A percentile compares a stretch with the other conserved stretches of the same genome.
Conservation (phyloP, 2,329 filamentous ascomycete genomes). For the Grosmannia penicillata region DNA sequence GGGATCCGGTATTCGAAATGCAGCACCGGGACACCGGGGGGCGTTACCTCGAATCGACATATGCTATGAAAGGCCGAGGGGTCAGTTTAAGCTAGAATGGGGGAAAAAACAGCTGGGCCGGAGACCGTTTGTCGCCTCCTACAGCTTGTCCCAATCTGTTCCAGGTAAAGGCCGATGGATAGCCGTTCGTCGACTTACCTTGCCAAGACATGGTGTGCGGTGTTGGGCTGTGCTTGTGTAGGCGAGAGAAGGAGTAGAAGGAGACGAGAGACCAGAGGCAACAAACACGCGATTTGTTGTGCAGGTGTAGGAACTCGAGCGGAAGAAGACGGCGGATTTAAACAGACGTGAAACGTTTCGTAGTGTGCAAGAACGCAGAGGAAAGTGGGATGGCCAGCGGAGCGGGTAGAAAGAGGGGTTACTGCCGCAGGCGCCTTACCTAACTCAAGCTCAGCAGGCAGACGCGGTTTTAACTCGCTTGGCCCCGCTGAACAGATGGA, state of each 20-base stretch:
- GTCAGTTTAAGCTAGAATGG: background rate
- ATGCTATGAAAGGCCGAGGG: slow-evolving; percentile 1
- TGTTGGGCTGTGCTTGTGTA: background rate
- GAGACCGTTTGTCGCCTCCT: background rate
- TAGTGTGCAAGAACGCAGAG: slow-evolving; percentile 3
- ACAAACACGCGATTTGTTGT: too few species aligned
- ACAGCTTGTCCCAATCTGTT: too few species aligned
- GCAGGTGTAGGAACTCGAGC: background rate
- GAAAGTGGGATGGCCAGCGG: slow-evolving; percentile 6
- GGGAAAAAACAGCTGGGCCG: background rate
- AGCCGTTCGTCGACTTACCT: too few species aligned
- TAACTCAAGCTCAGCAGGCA: slow-evolving; percentile 3
- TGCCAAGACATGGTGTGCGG: slow-evolving; percentile 11
- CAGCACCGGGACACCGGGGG: background rate
- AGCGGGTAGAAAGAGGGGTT: slow-evolving; percentile 5
- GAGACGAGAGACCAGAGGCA: background rate
- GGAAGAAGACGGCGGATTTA: background rate
- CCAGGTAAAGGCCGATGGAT: too few species aligned
- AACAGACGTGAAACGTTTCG: slow-evolving; percentile 7
- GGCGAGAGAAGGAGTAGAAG: background rate
- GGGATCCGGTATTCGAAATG: too few species aligned
- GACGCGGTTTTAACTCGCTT: too few species aligned
- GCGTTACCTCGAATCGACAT: slow-evolving; percentile 10
- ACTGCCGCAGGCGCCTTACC: background rate
- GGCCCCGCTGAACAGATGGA: slow-evolving; percentile 2